phyloP scores from a whole-genome alignment of 73 alveolate species.

The Tetrahymena elliotti region DNA sequence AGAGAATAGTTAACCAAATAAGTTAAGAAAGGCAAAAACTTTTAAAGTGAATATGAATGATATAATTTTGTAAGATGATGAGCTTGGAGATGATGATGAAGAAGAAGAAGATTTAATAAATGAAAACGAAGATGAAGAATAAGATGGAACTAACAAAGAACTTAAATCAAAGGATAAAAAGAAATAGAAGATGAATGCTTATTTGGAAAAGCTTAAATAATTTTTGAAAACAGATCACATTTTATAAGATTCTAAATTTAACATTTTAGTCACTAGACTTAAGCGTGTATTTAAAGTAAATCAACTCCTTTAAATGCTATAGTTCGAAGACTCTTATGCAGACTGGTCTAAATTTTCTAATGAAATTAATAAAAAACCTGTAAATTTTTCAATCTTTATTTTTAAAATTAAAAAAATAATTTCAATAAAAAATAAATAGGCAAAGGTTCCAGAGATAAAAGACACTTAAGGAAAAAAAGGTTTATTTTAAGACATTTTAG shows the following conservation, averaged over 20 bases:
- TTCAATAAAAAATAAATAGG: neutral
- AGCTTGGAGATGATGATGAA: conserved; percentile 1
- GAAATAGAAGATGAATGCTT: neutral
- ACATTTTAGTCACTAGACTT: neutral
- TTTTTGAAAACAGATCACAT: neutral
- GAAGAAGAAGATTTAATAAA: neutral
- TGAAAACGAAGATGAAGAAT: neutral
- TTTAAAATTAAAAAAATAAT: too few relatives aligned
- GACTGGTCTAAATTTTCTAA: neutral
- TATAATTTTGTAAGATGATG: neutral
- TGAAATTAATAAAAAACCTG: neutral
- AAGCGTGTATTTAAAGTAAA: neutral
- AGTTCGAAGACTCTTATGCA: neutral
- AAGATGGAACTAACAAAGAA: neutral
- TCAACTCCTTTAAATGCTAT: neutral
- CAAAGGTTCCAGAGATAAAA: neutral
- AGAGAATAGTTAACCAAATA: neutral
- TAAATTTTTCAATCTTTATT: neutral
- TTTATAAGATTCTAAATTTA: neutral
- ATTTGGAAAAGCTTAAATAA: neutral
- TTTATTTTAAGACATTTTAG: neutral
- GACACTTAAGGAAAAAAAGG: neutral
- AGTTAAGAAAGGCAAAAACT: neutral
- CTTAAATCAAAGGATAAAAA: neutral
- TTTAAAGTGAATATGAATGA: neutral